Evolutionary conservation across 768 basidiomycete species (phyloP).

Genomic region (Termitomyces sp.): DNA sequence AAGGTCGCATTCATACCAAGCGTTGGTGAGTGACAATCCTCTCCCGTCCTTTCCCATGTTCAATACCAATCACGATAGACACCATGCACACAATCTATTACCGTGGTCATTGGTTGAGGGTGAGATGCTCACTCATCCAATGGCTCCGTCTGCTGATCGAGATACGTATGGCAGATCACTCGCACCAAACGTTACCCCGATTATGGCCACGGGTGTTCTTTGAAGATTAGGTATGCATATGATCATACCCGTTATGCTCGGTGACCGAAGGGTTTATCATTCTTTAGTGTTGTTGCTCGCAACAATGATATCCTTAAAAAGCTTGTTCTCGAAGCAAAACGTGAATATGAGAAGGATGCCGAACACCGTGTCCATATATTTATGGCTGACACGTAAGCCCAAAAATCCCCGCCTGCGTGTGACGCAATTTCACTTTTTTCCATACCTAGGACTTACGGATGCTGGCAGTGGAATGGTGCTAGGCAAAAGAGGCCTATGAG

Average conservation of each 20-base stretch:
- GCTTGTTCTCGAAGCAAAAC: constrained; percentile 82
- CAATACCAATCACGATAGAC: constrained; percentile 36
- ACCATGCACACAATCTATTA: constrained; percentile 89
- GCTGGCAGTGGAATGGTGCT: constrained; percentile 88
- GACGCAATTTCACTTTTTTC: neutral
- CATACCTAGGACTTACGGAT: constrained; percentile 51
- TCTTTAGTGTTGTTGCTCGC: constrained; percentile 72
- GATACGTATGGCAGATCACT: constrained; percentile 52
- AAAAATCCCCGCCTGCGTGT: neutral
- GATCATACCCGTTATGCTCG: constrained; percentile 13
- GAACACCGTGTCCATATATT: constrained; percentile 88
- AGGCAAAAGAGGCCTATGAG: constrained; percentile 88
- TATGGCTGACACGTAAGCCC: constrained; percentile 79
- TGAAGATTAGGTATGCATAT: constrained; percentile 71
- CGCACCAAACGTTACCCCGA: constrained; percentile 74
- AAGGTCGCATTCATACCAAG: constrained; percentile 87
- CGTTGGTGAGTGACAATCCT: constrained; percentile 47
- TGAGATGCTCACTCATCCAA: constrained; percentile 28
- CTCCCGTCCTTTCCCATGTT: constrained; percentile 4
- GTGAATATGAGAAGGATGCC: constrained; percentile 87
- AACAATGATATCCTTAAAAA: constrained; percentile 86
- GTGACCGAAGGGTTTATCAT: constrained; percentile 5
- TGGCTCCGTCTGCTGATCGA: constrained; percentile 11
- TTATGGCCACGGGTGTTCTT: constrained; percentile 64
- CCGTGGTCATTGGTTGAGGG: constrained; percentile 83